Evolutionary conservation across 192 early-diverging fungal species (phyloP).

Genomic region (Lunasporangiospora selenospora): DNA sequence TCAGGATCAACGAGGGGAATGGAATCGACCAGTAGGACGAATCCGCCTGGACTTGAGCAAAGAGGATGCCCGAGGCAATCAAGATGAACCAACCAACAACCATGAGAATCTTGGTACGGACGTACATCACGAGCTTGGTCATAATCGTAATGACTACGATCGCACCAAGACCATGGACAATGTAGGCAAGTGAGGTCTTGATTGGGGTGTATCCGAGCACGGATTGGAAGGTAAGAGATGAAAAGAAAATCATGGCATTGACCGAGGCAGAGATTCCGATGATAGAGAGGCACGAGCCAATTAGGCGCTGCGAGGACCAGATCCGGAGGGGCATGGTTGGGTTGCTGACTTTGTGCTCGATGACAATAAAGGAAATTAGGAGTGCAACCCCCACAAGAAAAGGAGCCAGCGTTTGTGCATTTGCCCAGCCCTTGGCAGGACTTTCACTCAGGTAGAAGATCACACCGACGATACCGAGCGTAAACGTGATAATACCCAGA

Average conservation of each 20-base stretch:
- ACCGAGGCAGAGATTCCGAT: slow-evolving; percentile 7
- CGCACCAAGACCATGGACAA: slow-evolving; percentile 16
- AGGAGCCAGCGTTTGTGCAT: slow-evolving; percentile 14
- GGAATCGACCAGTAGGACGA: slow-evolving; percentile 15
- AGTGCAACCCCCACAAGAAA: slow-evolving; percentile 15
- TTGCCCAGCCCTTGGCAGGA: slow-evolving; percentile 22
- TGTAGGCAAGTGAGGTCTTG: neutral
- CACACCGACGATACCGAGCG: slow-evolving; percentile 21
- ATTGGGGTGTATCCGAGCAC: slow-evolving; percentile 10
- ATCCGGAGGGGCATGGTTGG: slow-evolving; percentile 41
- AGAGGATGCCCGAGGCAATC: slow-evolving; percentile 8
- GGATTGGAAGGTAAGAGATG: slow-evolving; percentile 14
- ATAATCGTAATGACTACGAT: neutral
- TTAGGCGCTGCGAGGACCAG: slow-evolving; percentile 11
- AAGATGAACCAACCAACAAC: slow-evolving; percentile 8
- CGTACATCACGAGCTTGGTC: neutral
- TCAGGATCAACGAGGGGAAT: slow-evolving; percentile 18
- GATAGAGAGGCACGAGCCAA: slow-evolving; percentile 5
- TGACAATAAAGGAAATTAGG: slow-evolving; percentile 11
- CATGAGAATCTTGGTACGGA: slow-evolving; percentile 20
- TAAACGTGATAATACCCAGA: slow-evolving; percentile 27
- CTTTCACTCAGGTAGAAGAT: slow-evolving; percentile 43
- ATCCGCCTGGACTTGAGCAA: slow-evolving; percentile 8
- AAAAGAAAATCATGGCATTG: slow-evolving; percentile 17
- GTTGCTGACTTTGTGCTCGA: slow-evolving; percentile 24